Conservation (phyloP, 768 basidiomycete species). For the Chalciporus piperatus region DNA sequence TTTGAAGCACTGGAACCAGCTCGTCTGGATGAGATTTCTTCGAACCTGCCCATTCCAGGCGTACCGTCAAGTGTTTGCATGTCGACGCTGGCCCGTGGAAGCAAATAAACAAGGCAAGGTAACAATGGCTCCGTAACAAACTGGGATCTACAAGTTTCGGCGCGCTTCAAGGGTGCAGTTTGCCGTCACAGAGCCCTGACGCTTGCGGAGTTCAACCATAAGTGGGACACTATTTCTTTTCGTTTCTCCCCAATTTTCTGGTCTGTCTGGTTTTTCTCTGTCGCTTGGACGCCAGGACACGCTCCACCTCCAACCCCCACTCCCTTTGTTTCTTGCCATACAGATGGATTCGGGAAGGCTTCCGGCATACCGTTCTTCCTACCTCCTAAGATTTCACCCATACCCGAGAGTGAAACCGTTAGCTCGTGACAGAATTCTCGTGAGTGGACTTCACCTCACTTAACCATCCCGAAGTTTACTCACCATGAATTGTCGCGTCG, state of each 20-base stretch:
- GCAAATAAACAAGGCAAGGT: neutral
- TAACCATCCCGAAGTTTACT: constrained; percentile 9
- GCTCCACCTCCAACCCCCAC: neutral
- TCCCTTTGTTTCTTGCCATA: neutral
- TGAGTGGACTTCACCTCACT: constrained; percentile 9
- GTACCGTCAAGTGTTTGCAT: neutral
- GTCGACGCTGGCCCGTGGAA: neutral
- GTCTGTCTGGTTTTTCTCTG: constrained; percentile 1
- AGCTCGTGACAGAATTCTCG: constrained; percentile 25
- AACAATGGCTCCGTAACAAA: neutral
- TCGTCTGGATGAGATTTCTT: no score
- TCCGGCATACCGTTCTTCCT: constrained; percentile 28
- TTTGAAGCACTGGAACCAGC: neutral
- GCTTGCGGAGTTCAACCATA: neutral
- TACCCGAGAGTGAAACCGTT: constrained; percentile 25
- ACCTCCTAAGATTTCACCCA: constrained; percentile 28
- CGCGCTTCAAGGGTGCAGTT: neutral
- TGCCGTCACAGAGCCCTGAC: constrained; percentile 3
- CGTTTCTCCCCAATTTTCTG: constrained; percentile 1
- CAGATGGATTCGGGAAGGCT: constrained; percentile 17
- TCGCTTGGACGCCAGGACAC: neutral
- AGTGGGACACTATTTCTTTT: neutral
- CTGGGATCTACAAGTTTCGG: neutral
- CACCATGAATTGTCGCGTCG: neutral
- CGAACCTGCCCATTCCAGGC: no score